These are phyloP conservation scores for Aphanomyces invadans DNA, from an alignment of 352 stramenopile genomes.

Conservation along the genomic window DNA sequence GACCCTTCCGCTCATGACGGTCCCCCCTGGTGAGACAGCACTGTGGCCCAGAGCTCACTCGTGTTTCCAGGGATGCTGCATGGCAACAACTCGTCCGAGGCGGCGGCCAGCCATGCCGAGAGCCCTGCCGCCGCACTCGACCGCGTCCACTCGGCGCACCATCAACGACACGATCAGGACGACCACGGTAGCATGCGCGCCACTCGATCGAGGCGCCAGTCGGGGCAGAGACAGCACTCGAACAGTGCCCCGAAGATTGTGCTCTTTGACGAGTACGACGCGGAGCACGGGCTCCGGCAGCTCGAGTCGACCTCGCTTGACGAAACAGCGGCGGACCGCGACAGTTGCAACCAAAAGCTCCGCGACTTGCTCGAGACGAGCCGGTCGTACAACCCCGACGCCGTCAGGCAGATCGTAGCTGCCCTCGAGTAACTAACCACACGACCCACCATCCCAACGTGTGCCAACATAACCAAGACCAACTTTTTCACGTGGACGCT, in stretches of 20 bases:
- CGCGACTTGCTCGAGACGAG: not conserved
- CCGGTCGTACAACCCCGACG: not conserved
- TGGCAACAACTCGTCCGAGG: too few species aligned
- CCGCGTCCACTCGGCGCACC: not conserved
- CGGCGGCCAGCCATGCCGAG: too few species aligned
- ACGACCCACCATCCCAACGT: too few species aligned
- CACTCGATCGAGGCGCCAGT: too few species aligned
- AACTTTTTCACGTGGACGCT: too few species aligned
- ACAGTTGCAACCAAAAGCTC: not conserved
- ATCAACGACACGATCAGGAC: not conserved
- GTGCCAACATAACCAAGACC: too few species aligned
- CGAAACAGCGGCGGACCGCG: not conserved
- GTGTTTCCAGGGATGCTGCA: too few species aligned
- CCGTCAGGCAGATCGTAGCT: constrained; percentile 4
- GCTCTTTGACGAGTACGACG: not conserved
- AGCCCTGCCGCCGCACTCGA: not conserved
- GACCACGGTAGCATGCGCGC: not conserved
- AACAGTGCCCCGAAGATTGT: not conserved
- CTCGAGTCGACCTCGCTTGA: not conserved
- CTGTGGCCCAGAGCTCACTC: too few species aligned
- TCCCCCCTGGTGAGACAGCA: not conserved
- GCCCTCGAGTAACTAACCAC: not conserved
- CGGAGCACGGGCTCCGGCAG: not conserved
- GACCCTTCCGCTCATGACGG: not conserved
- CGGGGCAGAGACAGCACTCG: not conserved